Base-by-base conservation (phyloP, 2,329 filamentous ascomycete species). In the Lasiodiplodia sp. region DNA sequence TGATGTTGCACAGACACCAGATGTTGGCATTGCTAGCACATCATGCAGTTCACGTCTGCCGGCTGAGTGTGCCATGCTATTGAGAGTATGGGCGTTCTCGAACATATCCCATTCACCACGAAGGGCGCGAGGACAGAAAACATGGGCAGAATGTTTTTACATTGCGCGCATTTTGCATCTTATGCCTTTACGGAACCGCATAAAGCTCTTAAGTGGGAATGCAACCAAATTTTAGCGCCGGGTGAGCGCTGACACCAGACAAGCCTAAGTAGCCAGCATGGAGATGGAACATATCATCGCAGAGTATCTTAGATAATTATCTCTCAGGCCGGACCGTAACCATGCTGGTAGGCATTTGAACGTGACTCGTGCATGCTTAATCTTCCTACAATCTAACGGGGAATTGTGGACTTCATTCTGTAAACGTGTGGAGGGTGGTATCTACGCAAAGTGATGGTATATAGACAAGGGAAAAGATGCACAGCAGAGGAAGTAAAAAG, bases 361-460 rank as follows among this genome's bases (percentile, higher is more conserved):
- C 44, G 12, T 16, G 23, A n/a, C 28, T 14, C 53, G 31, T 34
- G 31, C 18, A 37, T 37, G 31, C 18, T 37, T 18, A 11, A n/a
- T 25, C 16, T 34, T 34, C 58, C 16, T 64, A 64, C 28, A 52
- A 11, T 40, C 31, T 52, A 53, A 51, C 3, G 18, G 21, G 18
- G 47, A 52, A 52, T 18, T 18, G 60, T 23, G 23, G 31, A 40
- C 28, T 52, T 38, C 60, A 64, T 64, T 64, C 60, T 64, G 60
- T 38, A 34, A 52, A 37, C 5, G 34, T 16, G 34, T 23, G 51
- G 44, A 64, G 60, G 44, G 60, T 64, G 60, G 60, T 64, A 64
- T 64, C 60, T 52, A 64, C 60, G 60, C 60, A 21, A 64, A 53
- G 60, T 64, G 60, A 64, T 64, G 60, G 60, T 64, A 64, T 64